Evolutionary conservation across 805 yeast species (phyloP), one percentile per base, ranked within the genome.

Genomic region (Barnettozyma wickerhamii): DNA sequence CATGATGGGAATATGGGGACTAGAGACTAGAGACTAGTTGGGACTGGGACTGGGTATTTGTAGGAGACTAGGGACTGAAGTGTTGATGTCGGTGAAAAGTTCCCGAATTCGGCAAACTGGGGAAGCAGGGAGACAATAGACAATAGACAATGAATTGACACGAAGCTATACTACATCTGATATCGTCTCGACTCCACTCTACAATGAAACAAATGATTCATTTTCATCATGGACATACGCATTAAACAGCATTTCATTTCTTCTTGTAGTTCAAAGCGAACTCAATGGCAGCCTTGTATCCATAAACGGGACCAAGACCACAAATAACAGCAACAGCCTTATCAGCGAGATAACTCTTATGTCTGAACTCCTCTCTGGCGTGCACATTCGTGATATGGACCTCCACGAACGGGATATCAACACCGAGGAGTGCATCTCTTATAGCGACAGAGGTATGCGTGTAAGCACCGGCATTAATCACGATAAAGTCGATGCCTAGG

Each of bases 381-480:
- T 72, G 77, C 27, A 72, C 72, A 49, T 72, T 72, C 30, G 77
- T 71, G 50, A 72, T 69, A 51, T 72, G 77, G 6, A 72, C 63
- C 50, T 72, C 77, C 21, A 72, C 60, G 47, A 66, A 72, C 19
- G 77, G 77, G 38, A 72, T 71, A 19, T 66, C 68, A 5, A 72
- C 72, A 31, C 71, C 72, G 29, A 71, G 50, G 29, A 72, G 56
- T 5, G 77, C 77, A 50, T 72, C 77, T 42, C 77, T 64, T 10
- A 72, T 61, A 2, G 72, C 77, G 18, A 72, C 68, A 1, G 75
- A 69, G 1, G 77, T 72, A 46, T 72, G 77, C 2, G 77, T 72
- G 50, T 69, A 72, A 9, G 77, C 77, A 35, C 77, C 77, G 10
- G 77, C 77, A 47, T 72, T 72, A 37, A 72, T 71, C 29, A 72